Base-by-base conservation (phyloP, 2,329 filamentous ascomycete genomes). In the Plectosphaerella sp. region DNA sequence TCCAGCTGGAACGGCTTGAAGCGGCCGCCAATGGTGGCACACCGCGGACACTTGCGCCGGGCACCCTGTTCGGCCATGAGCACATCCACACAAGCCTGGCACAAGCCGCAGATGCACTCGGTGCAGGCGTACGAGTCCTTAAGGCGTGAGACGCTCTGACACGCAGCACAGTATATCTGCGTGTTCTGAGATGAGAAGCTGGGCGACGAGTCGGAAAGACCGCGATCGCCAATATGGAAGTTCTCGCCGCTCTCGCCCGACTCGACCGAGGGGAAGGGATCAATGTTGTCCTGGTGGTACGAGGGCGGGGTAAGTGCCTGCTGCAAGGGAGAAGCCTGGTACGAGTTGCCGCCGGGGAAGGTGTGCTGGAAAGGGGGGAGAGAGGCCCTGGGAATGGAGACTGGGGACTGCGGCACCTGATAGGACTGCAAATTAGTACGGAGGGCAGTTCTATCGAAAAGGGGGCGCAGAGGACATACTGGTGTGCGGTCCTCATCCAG, bases 81-180 rank as follows among this genome's bases (percentile, higher is more conserved):
- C 35, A 89, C 83, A 62, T 91, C 87, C 53, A 97, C 91, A 63
- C 93, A 97, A 54, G 91, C 84, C 57, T 87, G 84, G 69, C 94
- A 97, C 48, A 97, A 80, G 15, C 92, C 93, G 66, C 91, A 96
- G 57, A 97, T 96, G 68, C 94, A 97, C 69, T 97, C 92, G 1
- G 92, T 96, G 68, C 93, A 97, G 20, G 93, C 93, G 64, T 91
- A 97, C 35, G 90, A 94, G 62, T 93, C 88, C 62, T 85, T 87
- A 24, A 97, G 74, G 11, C 86, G 74, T 49, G 87, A 92, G 16
- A 91, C 77, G 37, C 87, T 83, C 58, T 89, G 85, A 65, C 93
- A 97, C 47, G 88, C 89, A 18, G 92, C 89, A 67, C 93, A 97
- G 67, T 96, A 96, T 42, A 97, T 96, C 66, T 96, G 89, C 3